These are phyloP conservation scores for Epichloe bromicola DNA, from an alignment of 2,329 filamentous ascomycete genomes.

Conservation along the genomic window DNA sequence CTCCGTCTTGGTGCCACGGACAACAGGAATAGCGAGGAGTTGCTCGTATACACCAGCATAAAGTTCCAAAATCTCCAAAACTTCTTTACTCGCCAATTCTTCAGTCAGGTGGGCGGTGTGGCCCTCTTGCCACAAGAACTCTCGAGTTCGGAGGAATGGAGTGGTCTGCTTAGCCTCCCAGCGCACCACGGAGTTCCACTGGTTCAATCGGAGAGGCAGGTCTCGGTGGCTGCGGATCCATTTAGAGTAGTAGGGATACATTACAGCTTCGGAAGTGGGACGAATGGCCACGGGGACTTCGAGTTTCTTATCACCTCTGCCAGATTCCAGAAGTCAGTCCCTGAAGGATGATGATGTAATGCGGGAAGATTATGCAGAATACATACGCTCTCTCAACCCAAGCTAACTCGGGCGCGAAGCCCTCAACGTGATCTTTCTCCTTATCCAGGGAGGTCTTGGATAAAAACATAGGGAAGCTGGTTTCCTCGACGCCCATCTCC, in stretches of 20 bases:
- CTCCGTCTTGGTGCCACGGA: conserved; percentile 88
- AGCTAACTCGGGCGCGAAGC: conserved; percentile 87
- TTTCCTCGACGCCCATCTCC: conserved; percentile 83
- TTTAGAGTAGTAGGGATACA: conserved; percentile 93
- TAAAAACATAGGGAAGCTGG: conserved; percentile 93
- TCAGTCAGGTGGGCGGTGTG: conserved; percentile 83
- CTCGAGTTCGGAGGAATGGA: conserved; percentile 80
- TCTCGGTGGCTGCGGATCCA: conserved; percentile 97
- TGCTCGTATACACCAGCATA: conserved; percentile 90
- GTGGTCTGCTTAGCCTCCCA: conserved; percentile 95
- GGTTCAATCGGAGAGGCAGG: conserved; percentile 84
- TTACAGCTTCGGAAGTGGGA: conserved; percentile 63
- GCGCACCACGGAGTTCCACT: conserved; percentile 87
- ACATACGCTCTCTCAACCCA: conserved; percentile 75
- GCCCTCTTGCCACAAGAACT: conserved; percentile 97
- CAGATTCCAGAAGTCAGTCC: conserved; percentile 2
- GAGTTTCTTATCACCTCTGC: conserved; percentile 77
- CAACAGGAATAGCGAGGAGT: conserved; percentile 85
- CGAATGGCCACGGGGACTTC: conserved; percentile 64
- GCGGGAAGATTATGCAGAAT: background rate
- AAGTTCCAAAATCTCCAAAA: conserved; percentile 82
- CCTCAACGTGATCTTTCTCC: conserved; percentile 95
- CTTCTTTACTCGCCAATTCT: conserved; percentile 68
- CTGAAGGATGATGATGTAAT: background rate
- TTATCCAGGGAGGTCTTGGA: conserved; percentile 75